Conservation (phyloP, 83 land plant species). For the Picea mariana region DNA sequence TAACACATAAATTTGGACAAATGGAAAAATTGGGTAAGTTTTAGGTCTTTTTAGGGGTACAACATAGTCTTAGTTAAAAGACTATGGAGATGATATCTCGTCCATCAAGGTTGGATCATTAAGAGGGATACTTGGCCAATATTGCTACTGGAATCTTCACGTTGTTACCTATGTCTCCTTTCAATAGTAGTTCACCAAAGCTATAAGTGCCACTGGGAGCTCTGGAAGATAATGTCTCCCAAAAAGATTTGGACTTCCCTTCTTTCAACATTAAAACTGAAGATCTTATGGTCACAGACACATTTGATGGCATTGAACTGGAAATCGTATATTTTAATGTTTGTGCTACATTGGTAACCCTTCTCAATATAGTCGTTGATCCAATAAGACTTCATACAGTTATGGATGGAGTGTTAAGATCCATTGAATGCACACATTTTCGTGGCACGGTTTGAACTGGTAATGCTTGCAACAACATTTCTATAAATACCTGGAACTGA, state of each 20-base stretch:
- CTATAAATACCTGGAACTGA: conserved; percentile 61
- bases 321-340: conserved; percentile 68
- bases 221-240: conserved; percentile 52
- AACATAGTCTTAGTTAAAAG: neutral
- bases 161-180: conserved; percentile 72
- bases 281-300: conserved; percentile 68
- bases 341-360: conserved; percentile 72
- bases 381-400: conserved; percentile 62
- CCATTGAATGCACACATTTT: conserved; percentile 36
- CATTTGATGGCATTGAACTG: conserved; percentile 51
- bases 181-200: conserved; percentile 67
- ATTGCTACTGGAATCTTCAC: conserved; percentile 74
- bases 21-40: no score
- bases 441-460: conserved; percentile 43
- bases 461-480: conserved; percentile 50
- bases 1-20: no score
- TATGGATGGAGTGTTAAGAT: conserved; percentile 78
- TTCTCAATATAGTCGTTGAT: conserved; percentile 49
- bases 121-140: conserved; percentile 23
- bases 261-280: conserved; percentile 60
- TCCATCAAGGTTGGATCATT: neutral
- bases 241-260: conserved; percentile 48
- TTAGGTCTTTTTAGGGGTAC: no score
- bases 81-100: neutral
- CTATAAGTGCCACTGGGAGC: conserved; percentile 57